Evolutionary conservation across 2,329 filamentous ascomycete genomes (phyloP).

Genomic region (Reticulascus tulasneorum): DNA sequence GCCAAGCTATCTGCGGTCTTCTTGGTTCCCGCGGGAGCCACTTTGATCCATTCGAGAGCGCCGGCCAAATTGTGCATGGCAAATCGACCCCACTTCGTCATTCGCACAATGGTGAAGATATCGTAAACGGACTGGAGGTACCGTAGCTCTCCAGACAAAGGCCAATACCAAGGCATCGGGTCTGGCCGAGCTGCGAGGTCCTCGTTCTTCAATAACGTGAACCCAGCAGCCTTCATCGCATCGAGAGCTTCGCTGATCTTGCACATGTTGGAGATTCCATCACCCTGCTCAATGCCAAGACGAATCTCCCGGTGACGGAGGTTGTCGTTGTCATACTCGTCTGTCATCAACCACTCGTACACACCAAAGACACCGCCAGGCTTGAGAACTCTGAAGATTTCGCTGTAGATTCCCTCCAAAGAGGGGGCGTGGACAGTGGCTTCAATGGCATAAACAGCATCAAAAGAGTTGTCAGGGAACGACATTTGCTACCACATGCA

Average conservation of each 20-base stretch:
- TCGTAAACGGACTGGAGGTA: constrained; percentile 79
- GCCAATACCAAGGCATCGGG: constrained; percentile 88
- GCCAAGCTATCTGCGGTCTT: constrained; percentile 93
- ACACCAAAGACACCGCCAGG: constrained; percentile 92
- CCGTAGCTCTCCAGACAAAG: constrained; percentile 77
- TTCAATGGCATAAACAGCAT: constrained; percentile 92
- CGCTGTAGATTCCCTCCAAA: constrained; percentile 80
- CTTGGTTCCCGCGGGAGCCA: constrained; percentile 80
- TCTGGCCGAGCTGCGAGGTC: constrained; percentile 69
- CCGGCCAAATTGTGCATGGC: constrained; percentile 75
- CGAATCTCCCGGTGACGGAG: constrained; percentile 79
- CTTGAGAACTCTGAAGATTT: constrained; percentile 89
- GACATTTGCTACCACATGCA: constrained; percentile 66
- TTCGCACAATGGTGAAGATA: constrained; percentile 76
- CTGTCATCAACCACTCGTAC: constrained; percentile 97
- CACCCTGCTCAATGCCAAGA: constrained; percentile 84
- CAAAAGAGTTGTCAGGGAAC: constrained; percentile 83
- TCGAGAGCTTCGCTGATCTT: constrained; percentile 71
- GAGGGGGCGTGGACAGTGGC: constrained; percentile 88
- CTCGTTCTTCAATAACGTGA: constrained; percentile 43
- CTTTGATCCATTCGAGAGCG: constrained; percentile 65
- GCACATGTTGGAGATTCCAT: constrained; percentile 95
- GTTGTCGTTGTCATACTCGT: constrained; percentile 85
- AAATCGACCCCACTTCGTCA: constrained; percentile 80
- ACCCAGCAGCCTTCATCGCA: constrained; percentile 81